Base-by-base conservation (phyloP, 2,329 filamentous ascomycete genomes). In the Fusarium robinianum region DNA sequence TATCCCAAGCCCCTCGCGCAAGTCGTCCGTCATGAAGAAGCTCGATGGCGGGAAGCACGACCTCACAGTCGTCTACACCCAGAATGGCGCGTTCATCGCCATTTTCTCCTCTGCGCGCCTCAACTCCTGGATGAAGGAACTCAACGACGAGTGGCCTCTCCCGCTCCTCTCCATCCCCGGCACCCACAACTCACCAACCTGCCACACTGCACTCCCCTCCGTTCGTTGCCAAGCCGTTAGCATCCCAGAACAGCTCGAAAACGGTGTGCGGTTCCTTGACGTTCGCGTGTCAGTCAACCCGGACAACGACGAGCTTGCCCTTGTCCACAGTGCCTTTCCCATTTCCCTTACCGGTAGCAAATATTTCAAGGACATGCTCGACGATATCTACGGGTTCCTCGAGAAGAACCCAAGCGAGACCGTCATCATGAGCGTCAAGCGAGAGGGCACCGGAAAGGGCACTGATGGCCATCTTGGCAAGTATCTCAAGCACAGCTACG, bases 211-310 rank as follows among this genome's bases (percentile, higher is more conserved):
- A 9, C 79, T 96, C 5, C 94, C 94, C 2, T 95, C 90, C 2
- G 94, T 97, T 24, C 87, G 94, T 25, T 97, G 94, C 69, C 94
- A 99, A 71, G 85, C 88, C 22, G 89, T 91, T 12, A 76, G 81
- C 49, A 78, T 95, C 5, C 75, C 77, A 34, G 81, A 85, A 39
- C 94, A 99, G 69, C 81, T 99, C 18, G 76, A 84, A 43, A 92
- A 96, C 65, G 94, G 94, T 18, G 87, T 97, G 31, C 89, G 94
- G 37, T 97, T 96, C 75, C 84, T 99, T 56, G 94, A 99, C 66
- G 81, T 99, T 51, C 84, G 94, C 37, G 87, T 96, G 41, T 75
- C 71, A 23, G 74, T 72, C 41, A 71, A 62, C 54, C 53, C 66
- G 23, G 74, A 76, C 50, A 80, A 81, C 53, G 83, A 89, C 63